A percentile compares a stretch with the other conserved stretches of the same genome.
Evolutionary conservation across 2,329 filamentous ascomycete species (phyloP).

Genomic region (Calonectria crousiana): DNA sequence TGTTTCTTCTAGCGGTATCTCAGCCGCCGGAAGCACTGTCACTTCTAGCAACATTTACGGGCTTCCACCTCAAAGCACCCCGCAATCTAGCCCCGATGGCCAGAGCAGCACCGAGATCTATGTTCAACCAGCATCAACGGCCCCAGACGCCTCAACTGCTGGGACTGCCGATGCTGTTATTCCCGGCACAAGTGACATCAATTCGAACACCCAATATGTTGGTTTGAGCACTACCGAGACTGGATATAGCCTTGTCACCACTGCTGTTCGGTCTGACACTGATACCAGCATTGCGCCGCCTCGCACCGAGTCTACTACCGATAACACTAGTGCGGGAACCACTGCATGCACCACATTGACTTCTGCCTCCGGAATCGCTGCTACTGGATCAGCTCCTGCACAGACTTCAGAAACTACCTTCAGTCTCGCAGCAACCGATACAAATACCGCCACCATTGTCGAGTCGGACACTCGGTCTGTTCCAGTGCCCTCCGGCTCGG

Average conservation of each 20-base stretch:
- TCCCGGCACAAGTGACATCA: not conserved
- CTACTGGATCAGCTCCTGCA: not conserved
- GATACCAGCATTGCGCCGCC: not conserved
- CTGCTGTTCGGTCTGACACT: not conserved
- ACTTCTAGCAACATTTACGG: not conserved
- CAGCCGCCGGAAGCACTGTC: too few relatives aligned
- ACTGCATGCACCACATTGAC: too few relatives aligned
- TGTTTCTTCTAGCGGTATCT: not conserved
- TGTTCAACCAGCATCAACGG: not conserved
- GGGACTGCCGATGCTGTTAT: not conserved
- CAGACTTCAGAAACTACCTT: not conserved
- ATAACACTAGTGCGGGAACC: too few relatives aligned
- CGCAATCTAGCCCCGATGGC: not conserved
- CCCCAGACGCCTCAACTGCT: not conserved
- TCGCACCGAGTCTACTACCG: not conserved
- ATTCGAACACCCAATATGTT: not conserved
- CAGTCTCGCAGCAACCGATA: not conserved
- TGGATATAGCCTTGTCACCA: not conserved
- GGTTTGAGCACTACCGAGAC: not conserved
- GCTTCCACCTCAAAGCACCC: not conserved
- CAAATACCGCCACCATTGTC: not conserved
- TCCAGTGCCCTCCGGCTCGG: not conserved
- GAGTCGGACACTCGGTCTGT: not conserved
- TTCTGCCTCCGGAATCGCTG: not conserved
- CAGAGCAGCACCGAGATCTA: not conserved